Evolutionary conservation across 2,329 filamentous ascomycete species (phyloP), one percentile per base, ranked within the genome.

Genomic region (Aspergillus ochraceus): DNA sequence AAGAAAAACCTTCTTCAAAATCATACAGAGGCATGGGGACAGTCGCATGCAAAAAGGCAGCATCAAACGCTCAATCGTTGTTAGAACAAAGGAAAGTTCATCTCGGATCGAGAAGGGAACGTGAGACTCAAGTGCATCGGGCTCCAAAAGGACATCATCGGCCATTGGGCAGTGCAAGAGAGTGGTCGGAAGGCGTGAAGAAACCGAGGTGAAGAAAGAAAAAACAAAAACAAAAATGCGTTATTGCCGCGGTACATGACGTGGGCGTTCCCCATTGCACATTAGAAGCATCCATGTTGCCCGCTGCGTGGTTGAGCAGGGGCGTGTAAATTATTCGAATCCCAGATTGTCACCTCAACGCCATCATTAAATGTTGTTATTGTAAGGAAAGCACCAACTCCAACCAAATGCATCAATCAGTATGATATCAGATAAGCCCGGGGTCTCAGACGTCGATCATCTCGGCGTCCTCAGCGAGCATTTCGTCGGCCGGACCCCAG

Each of bases 401-500:
- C 70, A 58, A 69, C 65, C 68, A 70, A 71, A 73, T 75, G 71
- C 69, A 71, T 65, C 61, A 64, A 71, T 65, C 61, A 64, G 71
- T 67, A 62, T 61, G 61, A 17, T 42, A 42, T 67, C 62, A 68
- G 58, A 63, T 57, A 63, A 53, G 61, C 58, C 54, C 67, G 6
- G 36, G 17, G 36, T 63, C 64, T 79, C 71, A 82, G 66, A 83
- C 80, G 72, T 89, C 86, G 75, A 86, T 84, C 84, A 88, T 88
- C 73, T 88, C 86, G 50, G 84, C 81, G 72, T 84, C 81, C 66
- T 82, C 80, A 24, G 78, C 79, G 57, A 87, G 78, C 20, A 87
- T 80, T 63, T 88, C 84, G 64, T 88, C 88, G 24, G 84, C 84
- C 32, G 94, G 94, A 4, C 95, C 95, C 90, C 93, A 99, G 73